Percentiles rank a stretch among this genome's conserved stretches.
Evolutionary conservation across 495 filamentous ascomycete genomes (phyloP).

Genomic region (Lasiosphaeria miniovina): DNA sequence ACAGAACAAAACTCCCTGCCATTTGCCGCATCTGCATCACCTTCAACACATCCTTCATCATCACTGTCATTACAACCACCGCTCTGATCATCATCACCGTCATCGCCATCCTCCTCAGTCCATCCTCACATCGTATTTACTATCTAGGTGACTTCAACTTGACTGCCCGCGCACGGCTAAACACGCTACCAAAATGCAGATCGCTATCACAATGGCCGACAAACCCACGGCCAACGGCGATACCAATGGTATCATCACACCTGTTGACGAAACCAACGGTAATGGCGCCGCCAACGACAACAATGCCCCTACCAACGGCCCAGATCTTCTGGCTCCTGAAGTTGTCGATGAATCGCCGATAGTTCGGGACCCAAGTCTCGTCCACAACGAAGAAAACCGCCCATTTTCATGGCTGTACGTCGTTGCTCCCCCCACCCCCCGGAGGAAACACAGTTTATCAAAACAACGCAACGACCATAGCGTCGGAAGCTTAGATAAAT

Average conservation of each 20-base stretch:
- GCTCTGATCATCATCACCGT: not conserved
- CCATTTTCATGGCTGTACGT: constrained; percentile 39
- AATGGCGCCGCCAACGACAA: not conserved
- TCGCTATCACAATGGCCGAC: not conserved
- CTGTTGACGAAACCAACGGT: no score
- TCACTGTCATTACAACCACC: not conserved
- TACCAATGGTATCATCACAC: not conserved
- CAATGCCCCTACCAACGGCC: not conserved
- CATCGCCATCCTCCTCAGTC: not conserved
- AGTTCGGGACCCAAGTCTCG: not conserved
- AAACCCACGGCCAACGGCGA: not conserved
- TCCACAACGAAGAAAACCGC: not conserved
- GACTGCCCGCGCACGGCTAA: not conserved
- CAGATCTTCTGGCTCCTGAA: not conserved
- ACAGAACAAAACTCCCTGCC: not conserved
- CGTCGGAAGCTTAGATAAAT: not conserved
- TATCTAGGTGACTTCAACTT: not conserved
- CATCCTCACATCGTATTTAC: no score
- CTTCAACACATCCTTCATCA: not conserved
- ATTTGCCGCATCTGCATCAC: not conserved
- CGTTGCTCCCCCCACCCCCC: not conserved
- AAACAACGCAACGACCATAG: no score
- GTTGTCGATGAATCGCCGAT: not conserved
- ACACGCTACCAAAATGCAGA: not conserved
- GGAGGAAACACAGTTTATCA: no score